A percentile compares a stretch with the other conserved stretches of the same genome.
Conservation (phyloP, 179 eudicot genomes). For the Beta corolliflora region DNA sequence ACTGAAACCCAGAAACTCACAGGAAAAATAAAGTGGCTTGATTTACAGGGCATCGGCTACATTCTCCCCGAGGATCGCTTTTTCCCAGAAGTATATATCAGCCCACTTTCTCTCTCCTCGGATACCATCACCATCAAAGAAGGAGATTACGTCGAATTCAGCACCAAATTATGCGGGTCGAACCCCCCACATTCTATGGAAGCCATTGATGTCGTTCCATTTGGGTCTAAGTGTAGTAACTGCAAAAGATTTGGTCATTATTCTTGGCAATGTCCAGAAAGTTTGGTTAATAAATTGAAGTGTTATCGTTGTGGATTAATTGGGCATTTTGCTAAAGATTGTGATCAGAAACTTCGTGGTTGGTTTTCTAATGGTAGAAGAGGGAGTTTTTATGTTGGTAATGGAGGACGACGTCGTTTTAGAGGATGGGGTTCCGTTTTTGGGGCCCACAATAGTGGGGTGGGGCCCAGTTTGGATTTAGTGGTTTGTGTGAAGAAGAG, state of each 20-base stretch:
- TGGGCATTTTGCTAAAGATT: conserved; percentile 14
- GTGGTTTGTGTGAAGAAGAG: conserved; percentile 17
- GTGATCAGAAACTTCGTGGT: conserved; percentile 14
- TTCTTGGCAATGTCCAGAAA: neutral
- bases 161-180: neutral
- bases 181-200: neutral
- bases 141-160: conserved; percentile 12
- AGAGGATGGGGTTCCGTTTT: neutral
- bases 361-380: neutral
- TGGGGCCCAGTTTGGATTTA: neutral
- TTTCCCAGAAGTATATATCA: neutral
- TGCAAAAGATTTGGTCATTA: conserved; percentile 14
- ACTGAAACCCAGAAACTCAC: neutral
- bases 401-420: neutral
- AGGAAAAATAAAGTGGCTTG: conserved; percentile 18
- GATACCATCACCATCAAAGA: neutral
- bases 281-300: neutral
- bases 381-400: neutral
- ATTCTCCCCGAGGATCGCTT: neutral
- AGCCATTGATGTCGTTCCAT: conserved; percentile 9
- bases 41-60: conserved; percentile 3
- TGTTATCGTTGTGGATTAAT: conserved; percentile 17
- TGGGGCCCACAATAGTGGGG: conserved; percentile 6
- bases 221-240: neutral
- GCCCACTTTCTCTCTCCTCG: conserved; percentile 16